Base-by-base conservation (phyloP, 2,329 filamentous ascomycete genomes). In the Diaporthe caulivora region DNA sequence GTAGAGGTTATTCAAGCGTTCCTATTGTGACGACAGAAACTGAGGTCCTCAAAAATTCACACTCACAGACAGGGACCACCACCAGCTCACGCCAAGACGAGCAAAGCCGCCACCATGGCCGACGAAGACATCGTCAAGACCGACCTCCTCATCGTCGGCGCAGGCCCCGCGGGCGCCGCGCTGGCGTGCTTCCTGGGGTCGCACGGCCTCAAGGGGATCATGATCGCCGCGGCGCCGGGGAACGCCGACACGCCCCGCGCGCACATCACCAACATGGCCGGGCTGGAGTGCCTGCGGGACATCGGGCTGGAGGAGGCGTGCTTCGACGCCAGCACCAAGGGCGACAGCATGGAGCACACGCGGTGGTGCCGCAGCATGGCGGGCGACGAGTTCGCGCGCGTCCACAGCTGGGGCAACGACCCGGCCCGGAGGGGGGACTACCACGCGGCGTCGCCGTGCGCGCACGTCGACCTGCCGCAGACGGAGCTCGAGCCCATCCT, bases 181-280 rank as follows among this genome's bases (percentile, higher is more conserved):
- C 79, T 90, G 42, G 88, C 88, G 4, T 88, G 86, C 75, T 90
- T 90, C 72, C 83, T 90, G 1, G 60, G 17, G 40, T 21, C 65
- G 24, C 54, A 58, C 87, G 86, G 84, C 2, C 78, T 88, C 5
- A 86, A 81, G 40, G 90, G 90, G 0, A 83, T 91, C 57, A 85
- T 91, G 75, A 83, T 92, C 67, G 84, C 85, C 9, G 78, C 83
- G 2, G 84, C 86, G 0, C 79, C 87, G 0, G 84, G 85, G 4
- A 89, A 86, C 1, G 88, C 89, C 1, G 82, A 88, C 72, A 90
- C 89, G 1, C 90, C 90, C 1, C 82, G 90, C 34, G 90, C 89
- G 0, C 90, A 92, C 77, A 89, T 91, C 72, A 90, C 87, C 55
- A 92, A 91, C 78, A 87, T 87, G 79, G 88, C 88, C 0, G 88